Percentiles rank a stretch among this genome's conserved stretches.
Evolutionary conservation across 352 stramenopile species (phyloP).

Genomic region (Globisporangium acanthophoron): DNA sequence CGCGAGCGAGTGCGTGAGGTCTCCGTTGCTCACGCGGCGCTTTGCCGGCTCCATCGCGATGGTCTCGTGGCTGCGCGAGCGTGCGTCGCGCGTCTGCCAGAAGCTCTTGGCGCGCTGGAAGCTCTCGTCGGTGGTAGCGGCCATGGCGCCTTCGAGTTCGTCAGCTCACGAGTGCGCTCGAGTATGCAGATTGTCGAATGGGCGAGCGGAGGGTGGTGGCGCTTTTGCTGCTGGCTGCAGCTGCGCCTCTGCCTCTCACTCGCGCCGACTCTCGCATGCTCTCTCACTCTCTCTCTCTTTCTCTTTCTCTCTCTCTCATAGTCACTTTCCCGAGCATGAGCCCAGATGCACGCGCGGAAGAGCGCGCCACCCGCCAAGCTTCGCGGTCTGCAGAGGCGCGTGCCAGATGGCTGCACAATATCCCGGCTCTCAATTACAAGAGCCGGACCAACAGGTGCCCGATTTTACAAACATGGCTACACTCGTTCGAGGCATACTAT

Average conservation of each 20-base stretch:
- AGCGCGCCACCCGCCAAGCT: not conserved
- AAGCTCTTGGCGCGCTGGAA: conserved; percentile 57
- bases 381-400: not conserved
- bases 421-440: not conserved
- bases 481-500: too few relatives aligned
- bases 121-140: conserved; percentile 2
- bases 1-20: not conserved
- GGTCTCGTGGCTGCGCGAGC: conserved; percentile 21
- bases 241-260: conserved; percentile 1
- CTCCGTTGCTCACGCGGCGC: conserved; percentile 1
- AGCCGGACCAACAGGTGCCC: not conserved
- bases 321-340: not conserved
- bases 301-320: not conserved
- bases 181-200: conserved; percentile 7
- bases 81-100: conserved; percentile 53
- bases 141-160: conserved; percentile 1
- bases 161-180: not conserved
- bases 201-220: not conserved
- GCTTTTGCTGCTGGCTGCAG: not conserved
- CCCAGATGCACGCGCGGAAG: not conserved
- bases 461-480: not conserved
- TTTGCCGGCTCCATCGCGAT: not conserved
- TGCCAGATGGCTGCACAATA: not conserved
- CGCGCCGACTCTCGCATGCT: not conserved
- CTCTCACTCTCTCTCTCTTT: not conserved